Evolutionary conservation across 1,284 basidiomycete species (phyloP), one percentile per base, ranked within the genome.

Genomic region (Pseudozyma flocculosa): DNA sequence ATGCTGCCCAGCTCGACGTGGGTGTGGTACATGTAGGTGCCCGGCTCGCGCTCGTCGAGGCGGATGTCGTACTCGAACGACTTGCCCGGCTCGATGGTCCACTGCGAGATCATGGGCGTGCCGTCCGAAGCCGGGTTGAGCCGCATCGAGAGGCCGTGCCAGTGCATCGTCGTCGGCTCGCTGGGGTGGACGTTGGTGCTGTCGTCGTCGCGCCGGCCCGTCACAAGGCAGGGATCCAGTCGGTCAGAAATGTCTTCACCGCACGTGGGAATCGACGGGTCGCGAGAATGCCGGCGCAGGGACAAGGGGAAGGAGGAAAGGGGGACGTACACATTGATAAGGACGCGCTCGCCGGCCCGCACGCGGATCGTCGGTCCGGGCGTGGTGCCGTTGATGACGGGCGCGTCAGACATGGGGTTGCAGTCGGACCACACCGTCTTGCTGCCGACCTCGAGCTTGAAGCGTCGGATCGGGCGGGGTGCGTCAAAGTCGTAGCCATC

Each of bases 61-160:
- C 51, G 44, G 10, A 71, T 65, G 1, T 51, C 51, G 36, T 67
- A 68, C 37, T 75, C 69, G 45, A 71, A 69, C 36, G 26, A 70
- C 2, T 48, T 2, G 5, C 56, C 55, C 0, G 67, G 58, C 2
- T 32, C 29, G 23, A 71, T 61, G 1, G 70, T 70, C 60, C 68
- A 74, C 43, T 76, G 73, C 2, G 54, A 52, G 17, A 72, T 30
- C 45, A 71, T 56, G 10, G 47, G 47, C 0, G 66, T 70, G 2
- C 73, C 73, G 29, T 76, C 73, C 51, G 68, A 59, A 3, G 57
- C 56, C 0, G 73, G 72, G n/a, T 62, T 65, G 32, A 62, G 54
- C 7, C 32, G 26, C 59, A 73, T 70, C 9, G 26, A 32, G 2
- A 72, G 40, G 1, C 69, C 71, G 50, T 72, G 70, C 42, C 62